Evolutionary conservation across 2,329 filamentous ascomycete species (phyloP).

Genomic region (Domatiomyces globalis): DNA sequence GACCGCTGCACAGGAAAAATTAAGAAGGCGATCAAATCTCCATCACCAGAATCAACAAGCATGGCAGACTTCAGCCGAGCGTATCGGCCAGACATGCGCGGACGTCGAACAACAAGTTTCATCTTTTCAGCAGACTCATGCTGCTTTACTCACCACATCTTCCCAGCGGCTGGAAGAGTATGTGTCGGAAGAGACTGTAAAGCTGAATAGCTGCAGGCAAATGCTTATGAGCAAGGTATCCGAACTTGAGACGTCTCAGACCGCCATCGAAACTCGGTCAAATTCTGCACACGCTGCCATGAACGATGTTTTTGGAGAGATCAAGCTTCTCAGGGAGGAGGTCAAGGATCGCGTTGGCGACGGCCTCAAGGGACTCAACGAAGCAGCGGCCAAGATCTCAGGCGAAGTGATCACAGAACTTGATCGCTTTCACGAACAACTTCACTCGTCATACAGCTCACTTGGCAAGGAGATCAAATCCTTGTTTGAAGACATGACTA

Average conservation of each 20-base stretch:
- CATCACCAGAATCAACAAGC: conserved; percentile 63
- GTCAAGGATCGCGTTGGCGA: conserved; percentile 77
- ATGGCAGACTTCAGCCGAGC: conserved; percentile 63
- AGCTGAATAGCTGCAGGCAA: conserved; percentile 53
- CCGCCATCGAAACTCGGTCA: conserved; percentile 43
- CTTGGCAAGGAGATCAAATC: conserved; percentile 75
- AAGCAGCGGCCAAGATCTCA: conserved; percentile 74
- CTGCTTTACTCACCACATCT: conserved; percentile 52
- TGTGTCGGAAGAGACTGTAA: conserved; percentile 58
- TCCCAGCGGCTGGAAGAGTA: conserved; percentile 62
- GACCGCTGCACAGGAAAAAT: conserved; percentile 68
- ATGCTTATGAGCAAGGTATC: conserved; percentile 57
- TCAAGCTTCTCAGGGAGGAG: conserved; percentile 73
- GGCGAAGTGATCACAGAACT: conserved; percentile 80
- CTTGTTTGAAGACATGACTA: conserved; percentile 68
- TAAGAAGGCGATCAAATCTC: conserved; percentile 70
- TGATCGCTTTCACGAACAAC: conserved; percentile 62
- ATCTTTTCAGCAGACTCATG: conserved; percentile 58
- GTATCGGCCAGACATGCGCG: conserved; percentile 62
- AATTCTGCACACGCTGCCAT: conserved; percentile 59
- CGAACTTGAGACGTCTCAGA: conserved; percentile 53
- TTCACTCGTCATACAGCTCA: conserved; percentile 70
- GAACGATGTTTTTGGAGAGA: conserved; percentile 83
- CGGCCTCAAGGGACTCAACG: conserved; percentile 68
- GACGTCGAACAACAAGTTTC: conserved; percentile 63